phyloP scores from a whole-genome alignment of 1,139 yeast genomes.

The Hemisphaericaspora subhashii region DNA sequence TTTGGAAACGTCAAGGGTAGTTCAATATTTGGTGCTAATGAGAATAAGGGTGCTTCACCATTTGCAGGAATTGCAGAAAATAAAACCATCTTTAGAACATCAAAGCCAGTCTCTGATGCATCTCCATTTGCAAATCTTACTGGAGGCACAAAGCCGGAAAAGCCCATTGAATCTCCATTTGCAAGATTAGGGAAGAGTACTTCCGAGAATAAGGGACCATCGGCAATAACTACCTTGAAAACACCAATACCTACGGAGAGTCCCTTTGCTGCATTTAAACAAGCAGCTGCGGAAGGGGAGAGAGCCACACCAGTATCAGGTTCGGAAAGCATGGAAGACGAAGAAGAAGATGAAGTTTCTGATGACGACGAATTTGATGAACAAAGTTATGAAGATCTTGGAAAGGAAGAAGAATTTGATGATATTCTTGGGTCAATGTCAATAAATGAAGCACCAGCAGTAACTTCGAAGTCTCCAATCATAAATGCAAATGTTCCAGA shows the following conservation, averaged over 20 bases:
- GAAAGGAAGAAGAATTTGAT: slow-evolving; percentile 9
- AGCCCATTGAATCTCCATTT: slow-evolving; percentile 8
- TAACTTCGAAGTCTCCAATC: too few species aligned
- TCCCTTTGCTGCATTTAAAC: slow-evolving; percentile 1
- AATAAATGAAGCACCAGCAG: not conserved
- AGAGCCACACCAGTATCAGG: not conserved
- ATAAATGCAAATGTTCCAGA: too few species aligned
- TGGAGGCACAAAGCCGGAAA: not conserved
- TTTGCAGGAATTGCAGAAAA: not conserved
- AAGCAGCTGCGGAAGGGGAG: not conserved
- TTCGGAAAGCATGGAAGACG: not conserved
- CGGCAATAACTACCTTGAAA: slow-evolving; percentile 8
- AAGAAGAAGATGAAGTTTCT: slow-evolving; percentile 9
- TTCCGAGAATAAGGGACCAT: not conserved
- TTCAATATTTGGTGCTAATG: not conserved
- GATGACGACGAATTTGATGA: slow-evolving; percentile 5
- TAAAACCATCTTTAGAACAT: not conserved
- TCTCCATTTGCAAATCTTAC: slow-evolving; percentile 3
- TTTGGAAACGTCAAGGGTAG: slow-evolving; percentile 7
- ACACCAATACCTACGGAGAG: not conserved
- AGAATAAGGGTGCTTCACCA: not conserved
- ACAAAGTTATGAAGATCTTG: slow-evolving; percentile 2
- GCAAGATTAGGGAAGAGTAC: slow-evolving; percentile 7
- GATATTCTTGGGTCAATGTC: slow-evolving; percentile 1
- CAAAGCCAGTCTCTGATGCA: not conserved